Percentiles rank a stretch among this genome's conserved stretches.
Evolutionary conservation across 202 grass and related monocot genomes (phyloP).

Genomic region (Bolboschoenoplectus hybrid): DNA sequence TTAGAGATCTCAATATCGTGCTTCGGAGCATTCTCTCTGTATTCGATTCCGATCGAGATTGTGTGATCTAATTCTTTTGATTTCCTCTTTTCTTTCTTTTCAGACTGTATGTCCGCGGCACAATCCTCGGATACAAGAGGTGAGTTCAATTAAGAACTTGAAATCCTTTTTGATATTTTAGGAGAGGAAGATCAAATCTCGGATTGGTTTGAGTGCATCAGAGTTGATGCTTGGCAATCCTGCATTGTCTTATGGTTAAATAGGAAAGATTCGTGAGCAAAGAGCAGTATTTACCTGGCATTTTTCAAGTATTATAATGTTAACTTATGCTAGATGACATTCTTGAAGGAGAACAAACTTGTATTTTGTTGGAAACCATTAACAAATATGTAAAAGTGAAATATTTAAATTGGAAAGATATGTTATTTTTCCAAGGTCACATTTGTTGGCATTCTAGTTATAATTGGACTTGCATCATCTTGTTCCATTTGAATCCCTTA

Average conservation of each 20-base stretch:
- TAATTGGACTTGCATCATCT: no score
- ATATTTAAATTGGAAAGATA: background rate
- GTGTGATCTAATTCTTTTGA: background rate
- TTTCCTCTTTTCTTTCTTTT: background rate
- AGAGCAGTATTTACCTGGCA: background rate
- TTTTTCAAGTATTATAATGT: background rate
- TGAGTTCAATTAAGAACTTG: constrained; percentile 19
- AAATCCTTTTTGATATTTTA: background rate
- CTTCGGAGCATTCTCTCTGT: background rate
- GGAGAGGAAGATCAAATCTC: no score
- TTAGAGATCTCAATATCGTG: background rate
- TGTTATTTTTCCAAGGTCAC: background rate
- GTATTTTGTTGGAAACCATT: background rate
- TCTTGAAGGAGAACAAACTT: background rate
- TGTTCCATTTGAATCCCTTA: no score
- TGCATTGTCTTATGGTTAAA: background rate
- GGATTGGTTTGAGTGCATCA: background rate
- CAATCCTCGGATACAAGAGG: constrained; percentile 83
- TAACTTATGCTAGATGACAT: background rate
- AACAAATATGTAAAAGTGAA: background rate
- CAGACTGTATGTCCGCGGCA: constrained; percentile 75
- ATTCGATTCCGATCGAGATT: background rate
- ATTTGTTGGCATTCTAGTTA: no score
- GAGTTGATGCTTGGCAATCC: background rate
- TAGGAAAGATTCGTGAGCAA: background rate